Percentiles rank a stretch among this genome's conserved stretches.
These are phyloP conservation scores for Metschnikowia lochheadii DNA, from an alignment of 805 yeast species.

Conservation along the genomic window DNA sequence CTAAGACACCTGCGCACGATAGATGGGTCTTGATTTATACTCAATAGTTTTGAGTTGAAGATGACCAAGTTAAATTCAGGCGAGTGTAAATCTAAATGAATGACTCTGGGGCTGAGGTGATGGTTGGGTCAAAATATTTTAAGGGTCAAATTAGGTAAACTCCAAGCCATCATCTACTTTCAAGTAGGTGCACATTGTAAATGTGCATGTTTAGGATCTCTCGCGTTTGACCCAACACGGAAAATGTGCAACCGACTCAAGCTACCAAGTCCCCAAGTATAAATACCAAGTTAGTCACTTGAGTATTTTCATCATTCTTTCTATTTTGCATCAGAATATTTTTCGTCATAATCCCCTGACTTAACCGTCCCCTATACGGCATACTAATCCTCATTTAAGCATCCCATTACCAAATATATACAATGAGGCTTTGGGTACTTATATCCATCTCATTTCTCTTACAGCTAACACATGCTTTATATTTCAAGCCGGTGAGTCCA, in stretches of 20 bases:
- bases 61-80: neutral
- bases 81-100: neutral
- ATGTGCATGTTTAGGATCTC: neutral
- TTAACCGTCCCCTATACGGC: neutral
- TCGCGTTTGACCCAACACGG: neutral
- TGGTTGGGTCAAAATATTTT: neutral
- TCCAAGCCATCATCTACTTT: neutral
- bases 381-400: neutral
- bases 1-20: neutral
- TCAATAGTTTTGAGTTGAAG: neutral
- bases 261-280: neutral
- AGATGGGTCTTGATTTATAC: no score
- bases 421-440: slow-evolving; percentile 1
- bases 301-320: neutral
- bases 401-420: neutral
- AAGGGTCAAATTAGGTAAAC: neutral
- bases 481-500: slow-evolving; percentile 6
- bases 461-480: neutral
- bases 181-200: neutral
- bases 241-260: neutral
- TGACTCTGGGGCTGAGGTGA: neutral
- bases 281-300: neutral
- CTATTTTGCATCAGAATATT: neutral
- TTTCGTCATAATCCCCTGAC: neutral
- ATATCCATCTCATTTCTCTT: neutral